Base-by-base conservation (phyloP, 192 early-diverging fungal species). In the Chytriomyces sp. region DNA sequence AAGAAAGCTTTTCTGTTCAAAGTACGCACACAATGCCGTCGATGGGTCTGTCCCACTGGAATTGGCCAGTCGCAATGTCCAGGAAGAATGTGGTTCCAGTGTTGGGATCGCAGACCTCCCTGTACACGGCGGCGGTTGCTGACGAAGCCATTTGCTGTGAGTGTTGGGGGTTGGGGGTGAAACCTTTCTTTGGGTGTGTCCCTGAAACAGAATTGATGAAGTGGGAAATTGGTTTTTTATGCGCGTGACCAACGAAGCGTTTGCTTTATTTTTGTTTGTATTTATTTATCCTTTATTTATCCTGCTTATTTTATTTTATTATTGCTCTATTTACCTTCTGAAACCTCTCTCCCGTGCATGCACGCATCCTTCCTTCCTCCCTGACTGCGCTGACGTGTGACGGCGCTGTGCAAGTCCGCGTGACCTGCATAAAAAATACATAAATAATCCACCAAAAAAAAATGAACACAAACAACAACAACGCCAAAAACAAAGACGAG, bases 41-140 rank as follows among this genome's bases (percentile, higher is more conserved):
- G 7, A 80, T 69, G 18, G 94, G 94, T 44, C 83, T 79, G 0
- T 90, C 85, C 87, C 89, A 91, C 60, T 84, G 80, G 83, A 94
- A 96, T 81, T 95, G 93, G 57, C 96, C 96, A 48, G 93, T 94
- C 7, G 69, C 77, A n/a, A 84, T 81, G 77, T 89, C 84, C 16
- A 84, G 83, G 75, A 83, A 89, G 77, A 87, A 89, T 0, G 81
- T 82, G 50, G 74, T 84, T 45, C 85, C 84, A 3, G 88, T 86
- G 62, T 85, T 85, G 26, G 88, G 88, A 63, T 89, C 88, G 61
- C 47, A 28, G 43, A 78, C 68, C 43, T 78, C 67, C 9, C 68
- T 68, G 69, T 64, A 78, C 43, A 72, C 69, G 48, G 73, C 45
- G 7, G 44, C 16, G 43, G 13, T 13, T 13, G 16, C 13, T 24